Conservation (phyloP, 805 yeast genomes). For the Wickerhamiella shivajii region DNA sequence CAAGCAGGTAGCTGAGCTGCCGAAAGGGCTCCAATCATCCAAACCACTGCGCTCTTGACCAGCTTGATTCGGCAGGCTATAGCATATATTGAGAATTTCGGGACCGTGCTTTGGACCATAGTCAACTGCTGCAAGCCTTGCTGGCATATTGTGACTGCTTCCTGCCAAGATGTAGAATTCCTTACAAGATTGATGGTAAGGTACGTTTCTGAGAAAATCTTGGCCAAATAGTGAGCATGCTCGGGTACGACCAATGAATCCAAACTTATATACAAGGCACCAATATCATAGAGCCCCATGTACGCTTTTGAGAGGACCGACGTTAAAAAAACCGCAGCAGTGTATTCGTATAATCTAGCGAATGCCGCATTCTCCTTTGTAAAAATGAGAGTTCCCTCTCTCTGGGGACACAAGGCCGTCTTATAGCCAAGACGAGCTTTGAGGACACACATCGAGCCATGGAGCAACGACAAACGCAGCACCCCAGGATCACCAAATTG, state of each 20-base stretch:
- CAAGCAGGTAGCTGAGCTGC: neutral
- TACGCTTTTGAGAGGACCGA: neutral
- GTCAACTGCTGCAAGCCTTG: neutral
- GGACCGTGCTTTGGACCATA: neutral
- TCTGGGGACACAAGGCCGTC: neutral
- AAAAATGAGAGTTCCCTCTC: neutral
- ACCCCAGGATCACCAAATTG: slow-evolving; percentile 14
- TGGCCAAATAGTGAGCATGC: slow-evolving; percentile 1
- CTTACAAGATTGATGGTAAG: neutral
- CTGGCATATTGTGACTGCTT: slow-evolving; percentile 1
- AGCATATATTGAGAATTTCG: neutral
- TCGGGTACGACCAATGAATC: neutral
- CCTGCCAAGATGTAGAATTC: neutral
- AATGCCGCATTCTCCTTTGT: neutral
- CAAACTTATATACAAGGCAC: neutral
- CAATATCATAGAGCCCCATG: neutral
- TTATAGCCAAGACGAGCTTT: neutral
- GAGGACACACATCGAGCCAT: slow-evolving; percentile 11
- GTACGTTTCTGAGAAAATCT: neutral
- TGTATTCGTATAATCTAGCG: slow-evolving; percentile 3
- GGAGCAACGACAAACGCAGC: slow-evolving; percentile 11
- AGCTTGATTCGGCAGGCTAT: neutral
- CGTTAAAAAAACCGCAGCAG: neutral
- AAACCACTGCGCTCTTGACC: neutral
- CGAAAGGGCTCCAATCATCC: slow-evolving; percentile 1